Base-by-base conservation (phyloP, 331 rosid genomes). In the Rosa hybrid region DNA sequence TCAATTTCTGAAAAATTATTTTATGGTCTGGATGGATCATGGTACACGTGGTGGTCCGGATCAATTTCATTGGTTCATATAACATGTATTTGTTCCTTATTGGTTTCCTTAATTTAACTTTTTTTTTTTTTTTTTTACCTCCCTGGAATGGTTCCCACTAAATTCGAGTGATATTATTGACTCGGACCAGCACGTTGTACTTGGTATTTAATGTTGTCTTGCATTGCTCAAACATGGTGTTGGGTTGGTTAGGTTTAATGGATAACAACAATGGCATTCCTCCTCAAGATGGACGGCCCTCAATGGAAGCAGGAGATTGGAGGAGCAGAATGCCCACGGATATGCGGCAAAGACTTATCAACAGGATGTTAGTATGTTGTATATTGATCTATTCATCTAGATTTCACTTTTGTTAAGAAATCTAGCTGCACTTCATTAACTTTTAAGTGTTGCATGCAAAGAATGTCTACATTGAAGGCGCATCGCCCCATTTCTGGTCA, bases 251-350 rank as follows among this genome's bases (percentile, higher is more conserved):
- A 51, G 79, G 42, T 72, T 78, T 18, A 72, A 90, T 90, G 92
- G 91, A 89, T 72, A 44, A 74, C 53, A 88, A 83, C 83, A 85
- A 86, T 70, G 83, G 92, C 89, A 79, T 79, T 65, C 86, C 93
- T 69, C 67, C 86, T 77, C 97, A 84, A 77, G 88, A 86, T 48
- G 83, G 84, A 38, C 92, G 87, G 48, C 84, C 90, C 53, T 38
- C 87, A 14, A 76, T 77, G 74, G 90, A 91, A 51, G 17, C 87
- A 53, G 57, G 39, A 41, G 92, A 94, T 49, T 94, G 98, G 98
- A 88, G 92, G 93, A 42, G 81, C 80, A 84, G 83, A 46, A 72
- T 92, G 75, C 86, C 20, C 25, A 78, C 87, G 9, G 88, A 87
- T 17, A 76, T 90, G 10, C 90, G 94, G 8, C 90, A 79, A 53